phyloP scores from a whole-genome alignment of 306 rosid genomes.

The Cucurbita ficifolia region DNA sequence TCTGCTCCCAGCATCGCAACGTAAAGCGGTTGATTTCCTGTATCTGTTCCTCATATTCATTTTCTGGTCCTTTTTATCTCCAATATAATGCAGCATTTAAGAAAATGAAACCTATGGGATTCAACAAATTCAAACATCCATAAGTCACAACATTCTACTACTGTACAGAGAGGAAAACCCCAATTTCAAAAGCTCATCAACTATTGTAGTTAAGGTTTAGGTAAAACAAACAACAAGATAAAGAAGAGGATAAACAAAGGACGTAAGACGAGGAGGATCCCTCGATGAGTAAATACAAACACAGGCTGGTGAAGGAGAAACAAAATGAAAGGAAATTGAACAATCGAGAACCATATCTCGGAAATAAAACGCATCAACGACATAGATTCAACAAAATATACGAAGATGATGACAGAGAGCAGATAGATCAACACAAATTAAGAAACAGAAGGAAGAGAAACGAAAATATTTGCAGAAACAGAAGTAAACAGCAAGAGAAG shows the following conservation, averaged over 20 bases:
- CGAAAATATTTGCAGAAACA: not conserved
- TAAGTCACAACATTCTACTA: conserved; percentile 18
- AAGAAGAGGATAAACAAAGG: not conserved
- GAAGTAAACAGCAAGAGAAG: not conserved
- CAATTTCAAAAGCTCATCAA: not conserved
- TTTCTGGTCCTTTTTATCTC: conserved; percentile 44
- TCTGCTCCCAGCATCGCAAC: conserved; percentile 73
- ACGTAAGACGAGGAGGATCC: not conserved
- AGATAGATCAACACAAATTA: not conserved
- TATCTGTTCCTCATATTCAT: conserved; percentile 79
- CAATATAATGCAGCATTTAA: conserved; percentile 53
- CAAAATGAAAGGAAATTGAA: not conserved
- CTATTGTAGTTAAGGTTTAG: not conserved
- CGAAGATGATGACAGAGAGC: not conserved
- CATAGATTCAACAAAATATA: not conserved
- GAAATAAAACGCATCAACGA: not conserved
- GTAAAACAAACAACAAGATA: not conserved
- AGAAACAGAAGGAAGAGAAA: not conserved
- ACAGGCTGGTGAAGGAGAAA: not conserved
- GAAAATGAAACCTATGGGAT: conserved; percentile 54
- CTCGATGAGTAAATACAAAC: not conserved
- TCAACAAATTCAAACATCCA: conserved; percentile 27
- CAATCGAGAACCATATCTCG: not conserved
- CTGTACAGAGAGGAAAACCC: not conserved
- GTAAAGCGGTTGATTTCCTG: conserved; percentile 62